Base-by-base conservation (phyloP, 805 yeast species). In the Pichia membranifaciens region DNA sequence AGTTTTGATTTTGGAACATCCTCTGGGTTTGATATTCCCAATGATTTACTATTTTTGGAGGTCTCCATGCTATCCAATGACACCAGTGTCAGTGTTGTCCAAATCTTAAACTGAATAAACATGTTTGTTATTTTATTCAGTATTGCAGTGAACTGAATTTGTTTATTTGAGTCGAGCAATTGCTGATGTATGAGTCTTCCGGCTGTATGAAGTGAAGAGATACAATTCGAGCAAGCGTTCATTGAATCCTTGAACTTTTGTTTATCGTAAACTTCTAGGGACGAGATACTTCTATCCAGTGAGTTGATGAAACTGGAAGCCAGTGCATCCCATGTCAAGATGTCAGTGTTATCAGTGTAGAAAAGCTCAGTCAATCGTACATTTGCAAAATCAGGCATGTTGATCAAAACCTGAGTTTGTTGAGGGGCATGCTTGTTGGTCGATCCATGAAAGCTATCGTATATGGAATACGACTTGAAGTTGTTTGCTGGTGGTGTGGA, bases 61-160 rank as follows among this genome's bases (percentile, higher is more conserved):
- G 33, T 9, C 15, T 48, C 50, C 6, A 25, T 25, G 15, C 28
- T 5, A 34, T 48, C 50, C 36, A 23, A 15, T 9, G 47, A 34
- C 6, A 29, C 12, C 8, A 39, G 17, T 15, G 47, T 31, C 25
- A 48, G 23, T 10, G 45, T 38, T 6, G 47, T 22, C 57, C 81
- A 81, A 48, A 83, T 76, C 49, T 81, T 79, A 48, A 85, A 72
- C 49, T 79, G 84, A 2, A 87, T 75, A 48, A 80, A 72, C 1
- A 82, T 69, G 8, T 72, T 65, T 0, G 81, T 74, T 15, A 83
- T 67, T 50, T 74, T 72, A 55, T 73, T 78, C 53, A 84, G 61
- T 34, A 77, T 64, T 45, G 69, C 68, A 47, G 76, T 71, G 12
- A 82, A 71, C 10, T 74, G 64, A 21, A 61, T 64, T 44, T 77